Conservation (phyloP, 108 stramenopile species). For the Cyclotella baltica region DNA sequence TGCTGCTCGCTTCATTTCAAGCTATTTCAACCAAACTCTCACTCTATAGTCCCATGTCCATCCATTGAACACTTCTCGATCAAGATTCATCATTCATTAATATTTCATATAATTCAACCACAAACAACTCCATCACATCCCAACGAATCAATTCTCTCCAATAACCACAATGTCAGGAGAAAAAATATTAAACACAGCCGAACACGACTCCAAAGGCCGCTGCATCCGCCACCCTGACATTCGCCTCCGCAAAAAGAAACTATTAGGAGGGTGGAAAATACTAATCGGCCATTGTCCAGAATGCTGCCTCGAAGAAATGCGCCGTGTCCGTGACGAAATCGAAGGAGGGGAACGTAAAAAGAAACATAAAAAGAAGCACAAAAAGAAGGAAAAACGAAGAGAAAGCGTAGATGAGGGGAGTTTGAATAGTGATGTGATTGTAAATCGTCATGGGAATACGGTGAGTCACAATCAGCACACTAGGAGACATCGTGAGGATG, state of each 20-base stretch:
- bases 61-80: no score
- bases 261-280: conserved; percentile 45
- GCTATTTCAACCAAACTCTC: no score
- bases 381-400: neutral
- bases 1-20: no score
- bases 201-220: conserved; percentile 38
- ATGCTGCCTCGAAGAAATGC: conserved; percentile 46
- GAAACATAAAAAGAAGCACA: conserved; percentile 13
- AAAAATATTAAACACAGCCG: conserved; percentile 34
- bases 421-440: neutral
- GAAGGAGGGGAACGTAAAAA: conserved; percentile 14
- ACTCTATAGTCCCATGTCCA: no score
- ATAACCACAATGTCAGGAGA: conserved; percentile 29
- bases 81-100: no score
- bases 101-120: no score
- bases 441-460: neutral
- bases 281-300: conserved; percentile 47
- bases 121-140: no score
- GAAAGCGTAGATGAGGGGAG: neutral
- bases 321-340: conserved; percentile 43
- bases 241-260: conserved; percentile 48
- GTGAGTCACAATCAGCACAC: neutral
- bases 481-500: conserved; percentile 7
- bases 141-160: no score
- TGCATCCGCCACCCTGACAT: conserved; percentile 46